A percentile compares a stretch with the other conserved stretches of the same genome.
Evolutionary conservation across 1,284 basidiomycete genomes (phyloP).

Genomic region (Uromyces viciae-fabae): DNA sequence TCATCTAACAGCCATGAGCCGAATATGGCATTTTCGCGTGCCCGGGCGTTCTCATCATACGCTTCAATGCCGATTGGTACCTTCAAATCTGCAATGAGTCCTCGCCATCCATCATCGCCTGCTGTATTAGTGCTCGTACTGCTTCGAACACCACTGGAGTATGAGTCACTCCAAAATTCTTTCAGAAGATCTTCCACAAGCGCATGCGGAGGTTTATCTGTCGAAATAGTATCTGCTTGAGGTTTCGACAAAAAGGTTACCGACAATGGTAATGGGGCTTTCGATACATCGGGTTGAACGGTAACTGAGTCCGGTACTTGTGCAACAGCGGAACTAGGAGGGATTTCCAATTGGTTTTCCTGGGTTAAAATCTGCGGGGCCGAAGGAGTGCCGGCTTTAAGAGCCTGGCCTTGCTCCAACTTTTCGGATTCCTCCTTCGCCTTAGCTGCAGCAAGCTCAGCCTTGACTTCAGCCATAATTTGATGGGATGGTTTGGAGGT

Average conservation of each 20-base stretch:
- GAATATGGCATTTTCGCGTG: constrained; percentile 2
- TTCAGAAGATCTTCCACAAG: constrained; percentile 33
- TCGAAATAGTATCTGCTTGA: background rate
- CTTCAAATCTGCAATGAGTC: constrained; percentile 26
- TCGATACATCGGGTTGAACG: background rate
- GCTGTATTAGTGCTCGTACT: constrained; percentile 10
- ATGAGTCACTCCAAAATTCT: constrained; percentile 27
- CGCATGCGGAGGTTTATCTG: constrained; percentile 11
- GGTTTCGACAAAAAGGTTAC: background rate
- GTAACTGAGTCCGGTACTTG: background rate
- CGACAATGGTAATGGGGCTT: background rate
- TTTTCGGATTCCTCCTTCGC: constrained; percentile 35
- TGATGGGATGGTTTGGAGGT: constrained; percentile 48
- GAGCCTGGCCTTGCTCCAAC: background rate
- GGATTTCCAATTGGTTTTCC: background rate
- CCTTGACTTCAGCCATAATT: constrained; percentile 53
- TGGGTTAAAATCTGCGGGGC: background rate
- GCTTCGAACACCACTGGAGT: background rate
- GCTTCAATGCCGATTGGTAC: constrained; percentile 11
- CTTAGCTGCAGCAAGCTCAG: constrained; percentile 49
- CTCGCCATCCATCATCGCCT: constrained; percentile 22
- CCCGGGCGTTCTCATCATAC: background rate
- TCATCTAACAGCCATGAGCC: constrained; percentile 28
- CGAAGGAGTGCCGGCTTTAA: background rate
- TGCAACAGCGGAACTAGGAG: background rate